A percentile compares a stretch with the other conserved stretches of the same genome.
phyloP scores from a whole-genome alignment of 225 moss, liverwort and hornwort species.

The Neckera pumila region DNA sequence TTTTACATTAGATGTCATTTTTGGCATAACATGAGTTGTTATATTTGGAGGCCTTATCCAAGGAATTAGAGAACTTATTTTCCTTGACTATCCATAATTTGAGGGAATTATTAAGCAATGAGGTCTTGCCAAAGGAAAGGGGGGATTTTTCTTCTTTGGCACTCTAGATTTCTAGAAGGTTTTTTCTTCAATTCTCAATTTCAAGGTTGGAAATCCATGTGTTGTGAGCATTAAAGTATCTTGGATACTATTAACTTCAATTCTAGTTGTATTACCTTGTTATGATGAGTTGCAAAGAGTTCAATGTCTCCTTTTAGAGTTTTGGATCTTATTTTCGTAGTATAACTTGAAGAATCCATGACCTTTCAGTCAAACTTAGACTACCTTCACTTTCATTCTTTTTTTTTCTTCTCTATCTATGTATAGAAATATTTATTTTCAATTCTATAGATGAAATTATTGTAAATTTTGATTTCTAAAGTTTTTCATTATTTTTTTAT shows the following conservation, averaged over 20 bases:
- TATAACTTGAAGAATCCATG: not conserved
- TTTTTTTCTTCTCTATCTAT: not conserved
- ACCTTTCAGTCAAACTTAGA: not conserved
- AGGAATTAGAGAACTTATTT: no score
- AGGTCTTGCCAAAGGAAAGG: no score
- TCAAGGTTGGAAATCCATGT: not conserved
- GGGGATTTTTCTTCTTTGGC: no score
- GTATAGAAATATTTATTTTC: not conserved
- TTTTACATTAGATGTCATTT: no score
- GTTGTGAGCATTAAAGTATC: not conserved
- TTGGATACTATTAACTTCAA: not conserved
- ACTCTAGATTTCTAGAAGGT: no score
- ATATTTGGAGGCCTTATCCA: no score
- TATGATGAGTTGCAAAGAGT: not conserved
- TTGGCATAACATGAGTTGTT: no score
- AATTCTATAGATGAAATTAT: not conserved
- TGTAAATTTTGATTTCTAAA: not conserved
- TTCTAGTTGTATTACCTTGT: not conserved
- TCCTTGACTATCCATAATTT: fast-evolving
- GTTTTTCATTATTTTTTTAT: not conserved
- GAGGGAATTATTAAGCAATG: fast-evolving
- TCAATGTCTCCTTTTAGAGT: not conserved
- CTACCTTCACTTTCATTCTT: not conserved
- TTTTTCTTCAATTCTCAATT: not conserved
- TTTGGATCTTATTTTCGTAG: fast-evolving